Base-by-base conservation (phyloP, 495 filamentous ascomycete species). In the Symbiotaphrina buchneri region DNA sequence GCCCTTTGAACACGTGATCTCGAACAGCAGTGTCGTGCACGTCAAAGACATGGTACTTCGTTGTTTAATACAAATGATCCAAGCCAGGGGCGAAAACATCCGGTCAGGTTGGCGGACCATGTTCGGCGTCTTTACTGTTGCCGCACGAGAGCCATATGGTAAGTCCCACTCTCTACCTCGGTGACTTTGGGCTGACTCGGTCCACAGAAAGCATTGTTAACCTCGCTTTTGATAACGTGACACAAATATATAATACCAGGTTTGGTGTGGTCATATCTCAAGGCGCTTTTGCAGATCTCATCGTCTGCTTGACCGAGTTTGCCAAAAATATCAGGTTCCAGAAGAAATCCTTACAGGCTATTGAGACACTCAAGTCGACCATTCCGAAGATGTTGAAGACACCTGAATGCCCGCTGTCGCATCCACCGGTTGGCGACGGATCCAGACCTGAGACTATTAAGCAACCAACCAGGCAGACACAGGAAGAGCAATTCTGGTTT, bases 11-110 rank as follows among this genome's bases (percentile, higher is more conserved):
- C 79, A 94, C 49, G 80, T 99, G 41, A 91, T 95, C 59, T 67
- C 73, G 19, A 95, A 95, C 52, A 85, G 81, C 35, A 78, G 51
- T 34, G 73, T 82, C 30, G 74, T 91, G 19, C 64, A 75, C 5
- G 87, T 99, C 37, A 99, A 99, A 48, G 87, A 99, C 43, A 92
- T 95, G 82, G 80, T 90, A 20, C 60, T 99, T 8, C 67, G 82
- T n/a, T 99, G 90, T 46, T 57, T 99, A 32, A 87, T 90, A 33
- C 87, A 99, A 49, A 99, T 99, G 87, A 83, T 99, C 25, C 90
- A 95, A 51, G 84, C 87, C 16, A 65, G 78, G 38, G 87, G 87
- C 6, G 71, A 92, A 42, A 95, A 94, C 39, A 95, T 99, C 41
- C 74, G 84, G 7, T 93, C 83, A 11, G 87, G 87, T 18, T 99